A percentile compares a stretch with the other conserved stretches of the same genome.
Conservation (phyloP, 768 basidiomycete species). For the Butyriboletus loyo region DNA sequence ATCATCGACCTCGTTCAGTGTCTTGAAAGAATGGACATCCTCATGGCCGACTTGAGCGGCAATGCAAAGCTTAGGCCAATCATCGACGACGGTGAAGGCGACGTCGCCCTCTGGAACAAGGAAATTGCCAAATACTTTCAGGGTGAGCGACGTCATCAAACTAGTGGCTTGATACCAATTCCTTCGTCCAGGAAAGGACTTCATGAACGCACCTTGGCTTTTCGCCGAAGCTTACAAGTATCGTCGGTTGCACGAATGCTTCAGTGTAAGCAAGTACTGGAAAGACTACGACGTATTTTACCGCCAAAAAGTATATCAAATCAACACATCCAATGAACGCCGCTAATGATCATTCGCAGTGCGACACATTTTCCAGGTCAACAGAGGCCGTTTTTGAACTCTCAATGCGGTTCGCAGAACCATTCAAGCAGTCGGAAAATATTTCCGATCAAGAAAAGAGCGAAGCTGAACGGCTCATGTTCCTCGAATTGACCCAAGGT, state of each 20-base stretch:
- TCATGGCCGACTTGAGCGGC: conserved; percentile 83
- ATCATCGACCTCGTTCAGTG: conserved; percentile 82
- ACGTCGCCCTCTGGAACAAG: conserved; percentile 96
- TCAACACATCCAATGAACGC: not conserved
- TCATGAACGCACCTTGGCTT: conserved; percentile 95
- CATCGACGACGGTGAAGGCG: conserved; percentile 86
- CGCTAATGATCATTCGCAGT: conserved; percentile 41
- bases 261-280: conserved; percentile 90
- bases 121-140: conserved; percentile 94
- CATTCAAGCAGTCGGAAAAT: conserved; percentile 60
- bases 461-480: conserved; percentile 81
- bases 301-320: conserved; percentile 69
- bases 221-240: conserved; percentile 96
- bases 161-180: not conserved
- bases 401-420: conserved; percentile 86
- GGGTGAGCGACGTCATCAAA: conserved; percentile 42
- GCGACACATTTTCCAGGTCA: conserved; percentile 94
- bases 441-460: conserved; percentile 49
- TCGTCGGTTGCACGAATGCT: conserved; percentile 88
- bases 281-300: conserved; percentile 92
- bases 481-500: conserved; percentile 92
- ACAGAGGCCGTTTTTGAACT: conserved; percentile 91
- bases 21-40: conserved; percentile 84
- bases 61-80: conserved; percentile 86
- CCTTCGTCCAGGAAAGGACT: conserved; percentile 62